Evolutionary conservation across 306 rosid species (phyloP).

Genomic region (Coriaria nepalensis): DNA sequence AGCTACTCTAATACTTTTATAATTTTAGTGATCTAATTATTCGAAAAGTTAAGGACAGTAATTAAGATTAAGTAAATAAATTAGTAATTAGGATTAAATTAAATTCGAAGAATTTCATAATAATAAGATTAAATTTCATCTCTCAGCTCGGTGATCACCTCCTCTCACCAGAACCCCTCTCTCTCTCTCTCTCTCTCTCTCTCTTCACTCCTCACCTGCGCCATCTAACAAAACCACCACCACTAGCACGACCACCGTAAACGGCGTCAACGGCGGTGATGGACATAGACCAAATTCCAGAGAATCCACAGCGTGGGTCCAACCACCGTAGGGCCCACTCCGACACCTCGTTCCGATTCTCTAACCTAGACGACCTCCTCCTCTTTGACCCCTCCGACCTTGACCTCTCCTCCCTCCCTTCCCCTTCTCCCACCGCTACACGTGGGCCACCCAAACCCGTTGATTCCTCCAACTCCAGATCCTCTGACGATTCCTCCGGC

Average conservation of each 20-base stretch:
- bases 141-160: too few relatives aligned
- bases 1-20: too few relatives aligned
- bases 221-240: neutral
- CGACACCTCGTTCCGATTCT: slow-evolving; percentile 69
- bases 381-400: slow-evolving; percentile 84
- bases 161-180: too few relatives aligned
- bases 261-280: slow-evolving; percentile 24
- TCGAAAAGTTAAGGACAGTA: too few relatives aligned
- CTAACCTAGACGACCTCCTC: slow-evolving; percentile 77
- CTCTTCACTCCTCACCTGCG: neutral
- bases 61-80: too few relatives aligned
- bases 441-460: slow-evolving; percentile 21
- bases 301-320: slow-evolving; percentile 50
- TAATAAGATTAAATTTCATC: too few relatives aligned
- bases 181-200: neutral
- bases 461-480: slow-evolving; percentile 20
- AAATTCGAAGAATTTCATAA: too few relatives aligned
- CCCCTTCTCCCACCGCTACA: slow-evolving; percentile 18
- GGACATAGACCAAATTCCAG: slow-evolving; percentile 68
- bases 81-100: too few relatives aligned
- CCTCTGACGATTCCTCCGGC: slow-evolving; percentile 43
- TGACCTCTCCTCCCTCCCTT: slow-evolving; percentile 57
- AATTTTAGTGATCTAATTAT: too few relatives aligned
- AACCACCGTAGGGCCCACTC: slow-evolving; percentile 92
- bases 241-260: slow-evolving; percentile 11